Conservation (phyloP, 2,329 filamentous ascomycete genomes). For the Periconia macrospinosa region DNA sequence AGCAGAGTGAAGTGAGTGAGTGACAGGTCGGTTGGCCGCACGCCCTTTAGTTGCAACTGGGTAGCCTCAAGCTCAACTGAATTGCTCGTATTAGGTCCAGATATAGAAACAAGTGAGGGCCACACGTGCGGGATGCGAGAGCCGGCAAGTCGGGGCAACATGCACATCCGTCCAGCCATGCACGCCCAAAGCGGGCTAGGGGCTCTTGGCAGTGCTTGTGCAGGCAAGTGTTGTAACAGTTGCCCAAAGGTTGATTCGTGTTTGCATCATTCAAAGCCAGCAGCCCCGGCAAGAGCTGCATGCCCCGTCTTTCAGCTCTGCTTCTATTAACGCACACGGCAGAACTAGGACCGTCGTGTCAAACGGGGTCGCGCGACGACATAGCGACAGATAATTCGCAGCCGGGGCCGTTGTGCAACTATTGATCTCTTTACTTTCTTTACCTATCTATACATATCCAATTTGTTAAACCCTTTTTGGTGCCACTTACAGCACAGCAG, state of each 20-base stretch:
- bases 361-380: no score
- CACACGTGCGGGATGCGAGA: conserved; percentile 20
- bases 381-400: no score
- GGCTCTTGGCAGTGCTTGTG: conserved; percentile 15
- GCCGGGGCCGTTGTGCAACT: no score
- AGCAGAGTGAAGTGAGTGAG: no score
- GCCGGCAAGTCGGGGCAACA: conserved; percentile 17
- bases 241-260: conserved; percentile 2
- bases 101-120: conserved; percentile 26
- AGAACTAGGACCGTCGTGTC: no score
- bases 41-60: conserved; percentile 27
- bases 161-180: conserved; percentile 15
- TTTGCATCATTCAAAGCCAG: conserved; percentile 18
- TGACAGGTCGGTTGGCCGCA: conserved; percentile 19
- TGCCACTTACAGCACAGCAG: no score
- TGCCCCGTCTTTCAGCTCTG: conserved; percentile 19
- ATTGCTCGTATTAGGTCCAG: conserved; percentile 23
- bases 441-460: no score
- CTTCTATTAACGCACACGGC: neutral
- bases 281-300: conserved; percentile 5
- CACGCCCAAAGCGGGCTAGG: conserved; percentile 10
- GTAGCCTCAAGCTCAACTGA: conserved; percentile 21
- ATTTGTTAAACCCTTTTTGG: no score
- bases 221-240: neutral
- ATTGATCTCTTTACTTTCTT: no score